These are phyloP conservation scores for Asterella californica DNA, from an alignment of 225 moss, liverwort and hornwort species.

Conservation along the genomic window DNA sequence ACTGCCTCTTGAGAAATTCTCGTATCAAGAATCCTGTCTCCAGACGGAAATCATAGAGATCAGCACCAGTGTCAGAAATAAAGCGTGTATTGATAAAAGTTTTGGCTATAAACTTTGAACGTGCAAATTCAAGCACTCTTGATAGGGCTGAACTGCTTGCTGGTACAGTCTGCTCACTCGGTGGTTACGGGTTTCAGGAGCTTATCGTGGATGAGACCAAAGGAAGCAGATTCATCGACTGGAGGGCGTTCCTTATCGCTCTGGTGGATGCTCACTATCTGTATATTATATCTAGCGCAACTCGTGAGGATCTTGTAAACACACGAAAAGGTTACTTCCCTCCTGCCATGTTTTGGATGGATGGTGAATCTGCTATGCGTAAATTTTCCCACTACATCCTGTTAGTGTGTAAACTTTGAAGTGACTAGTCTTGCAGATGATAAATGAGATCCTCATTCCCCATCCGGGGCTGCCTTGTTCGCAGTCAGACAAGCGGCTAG, in stretches of 20 bases:
- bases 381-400: too few species aligned
- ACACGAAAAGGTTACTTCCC: constrained; percentile 60
- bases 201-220: constrained; percentile 24
- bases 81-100: too few species aligned
- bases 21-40: too few species aligned
- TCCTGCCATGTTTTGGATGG: background rate
- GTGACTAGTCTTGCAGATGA: background rate
- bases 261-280: constrained; percentile 76
- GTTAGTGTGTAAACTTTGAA: background rate
- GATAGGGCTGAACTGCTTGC: too few species aligned
- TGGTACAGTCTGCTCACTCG: background rate
- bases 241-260: constrained; percentile 66
- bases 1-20: too few species aligned
- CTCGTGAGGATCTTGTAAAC: constrained; percentile 52
- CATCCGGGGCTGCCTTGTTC: background rate
- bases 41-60: too few species aligned
- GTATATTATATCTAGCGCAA: constrained; percentile 63
- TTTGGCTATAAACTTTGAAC: too few species aligned
- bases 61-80: too few species aligned
- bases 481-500: background rate
- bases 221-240: constrained; percentile 49
- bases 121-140: too few species aligned
- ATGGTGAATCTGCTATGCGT: background rate
- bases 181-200: constrained; percentile 8
- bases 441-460: background rate